phyloP scores from a whole-genome alignment of 2,329 filamentous ascomycete genomes.

The Xylaria digitata region DNA sequence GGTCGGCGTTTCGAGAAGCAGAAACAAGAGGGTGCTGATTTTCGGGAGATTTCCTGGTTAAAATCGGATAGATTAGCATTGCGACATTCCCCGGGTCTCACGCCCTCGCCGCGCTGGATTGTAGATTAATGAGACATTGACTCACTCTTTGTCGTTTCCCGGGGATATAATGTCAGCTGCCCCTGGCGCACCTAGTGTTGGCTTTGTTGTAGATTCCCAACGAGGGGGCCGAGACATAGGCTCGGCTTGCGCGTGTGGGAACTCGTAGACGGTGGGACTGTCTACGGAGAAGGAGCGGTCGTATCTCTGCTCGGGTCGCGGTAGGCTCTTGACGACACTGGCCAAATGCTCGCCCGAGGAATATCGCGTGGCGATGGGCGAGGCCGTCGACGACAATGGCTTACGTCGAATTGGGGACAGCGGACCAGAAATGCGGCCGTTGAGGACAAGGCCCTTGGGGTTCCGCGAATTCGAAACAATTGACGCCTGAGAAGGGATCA shows the following conservation, averaged over 20 bases:
- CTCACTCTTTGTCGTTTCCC: conserved; percentile 47
- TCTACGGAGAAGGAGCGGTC: conserved; percentile 67
- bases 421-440: conserved; percentile 40
- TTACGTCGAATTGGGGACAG: conserved; percentile 65
- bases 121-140: conserved; percentile 48
- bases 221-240: conserved; percentile 40
- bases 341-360: conserved; percentile 56
- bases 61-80: conserved; percentile 45
- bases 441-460: conserved; percentile 48
- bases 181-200: conserved; percentile 27
- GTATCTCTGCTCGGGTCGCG: conserved; percentile 64
- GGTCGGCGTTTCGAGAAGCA: conserved; percentile 38
- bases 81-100: conserved; percentile 12
- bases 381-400: conserved; percentile 68
- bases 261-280: conserved; percentile 72
- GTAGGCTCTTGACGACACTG: conserved; percentile 54
- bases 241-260: conserved; percentile 52
- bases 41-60: conserved; percentile 46
- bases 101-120: conserved; percentile 42
- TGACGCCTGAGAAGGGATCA: conserved; percentile 49
- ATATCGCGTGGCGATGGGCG: conserved; percentile 62
- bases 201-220: conserved; percentile 41
- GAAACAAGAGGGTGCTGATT: conserved; percentile 36
- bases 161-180: conserved; percentile 31
- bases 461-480: conserved; percentile 44